phyloP scores from a whole-genome alignment of 2,329 filamentous ascomycete genomes.

The Penicillium sp. region DNA sequence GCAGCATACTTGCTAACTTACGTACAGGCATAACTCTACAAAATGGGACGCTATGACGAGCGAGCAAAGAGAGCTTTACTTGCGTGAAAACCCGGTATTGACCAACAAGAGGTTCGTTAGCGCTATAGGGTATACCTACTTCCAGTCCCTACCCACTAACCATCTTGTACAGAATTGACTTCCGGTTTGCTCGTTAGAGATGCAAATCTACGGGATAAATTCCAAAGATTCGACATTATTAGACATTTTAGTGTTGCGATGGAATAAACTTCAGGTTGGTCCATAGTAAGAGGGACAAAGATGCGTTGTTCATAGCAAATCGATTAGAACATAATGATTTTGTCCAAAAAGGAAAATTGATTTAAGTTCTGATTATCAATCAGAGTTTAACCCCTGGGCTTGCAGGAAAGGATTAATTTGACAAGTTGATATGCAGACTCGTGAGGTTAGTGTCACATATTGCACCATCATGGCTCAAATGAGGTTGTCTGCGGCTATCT shows the following conservation, averaged over 20 bases:
- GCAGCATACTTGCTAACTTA: not conserved
- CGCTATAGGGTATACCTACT: too few relatives aligned
- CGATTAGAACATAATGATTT: not conserved
- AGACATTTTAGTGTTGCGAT: not conserved
- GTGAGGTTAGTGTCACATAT: not conserved
- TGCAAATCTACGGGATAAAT: not conserved
- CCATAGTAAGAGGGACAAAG: too few relatives aligned
- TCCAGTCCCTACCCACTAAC: not conserved
- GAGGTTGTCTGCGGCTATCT: not conserved
- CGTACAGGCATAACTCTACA: constrained; percentile 52
- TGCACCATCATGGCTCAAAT: not conserved
- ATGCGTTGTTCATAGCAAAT: not conserved
- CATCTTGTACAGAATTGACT: constrained; percentile 32
- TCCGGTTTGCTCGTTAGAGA: constrained; percentile 26
- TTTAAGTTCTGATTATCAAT: too few relatives aligned
- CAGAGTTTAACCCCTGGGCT: too few relatives aligned
- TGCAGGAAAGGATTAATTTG: not conserved
- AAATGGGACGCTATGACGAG: constrained; percentile 36
- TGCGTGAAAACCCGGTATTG: constrained; percentile 31
- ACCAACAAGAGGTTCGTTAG: constrained; percentile 32
- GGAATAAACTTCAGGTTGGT: not conserved
- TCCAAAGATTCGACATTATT: not conserved
- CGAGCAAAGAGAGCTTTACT: constrained; percentile 31
- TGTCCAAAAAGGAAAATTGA: not conserved
- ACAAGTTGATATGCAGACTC: not conserved